These are phyloP conservation scores for Boletus tylopilopsis DNA, from an alignment of 768 basidiomycete genomes.

Conservation along the genomic window DNA sequence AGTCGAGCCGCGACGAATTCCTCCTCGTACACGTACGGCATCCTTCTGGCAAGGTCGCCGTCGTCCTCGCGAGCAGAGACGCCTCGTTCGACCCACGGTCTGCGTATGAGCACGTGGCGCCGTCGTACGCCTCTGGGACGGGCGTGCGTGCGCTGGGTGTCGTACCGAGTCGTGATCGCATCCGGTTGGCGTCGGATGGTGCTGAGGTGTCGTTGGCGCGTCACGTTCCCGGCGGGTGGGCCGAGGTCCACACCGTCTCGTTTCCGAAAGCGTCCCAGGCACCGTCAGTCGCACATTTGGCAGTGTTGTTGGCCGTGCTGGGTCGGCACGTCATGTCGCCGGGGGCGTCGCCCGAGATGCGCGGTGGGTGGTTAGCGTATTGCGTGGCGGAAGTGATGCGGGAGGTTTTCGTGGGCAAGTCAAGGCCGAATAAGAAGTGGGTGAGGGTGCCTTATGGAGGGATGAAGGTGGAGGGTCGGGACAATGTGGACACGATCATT, in stretches of 20 bases:
- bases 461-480: slow-evolving; percentile 3
- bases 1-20: background rate
- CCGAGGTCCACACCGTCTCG: background rate
- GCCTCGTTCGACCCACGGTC: background rate
- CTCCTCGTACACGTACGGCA: background rate
- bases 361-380: slow-evolving; percentile 13
- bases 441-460: slow-evolving; percentile 10
- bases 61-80: background rate
- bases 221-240: background rate
- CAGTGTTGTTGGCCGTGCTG: background rate
- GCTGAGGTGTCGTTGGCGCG: background rate
- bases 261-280: background rate
- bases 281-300: background rate
- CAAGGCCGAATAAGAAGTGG: slow-evolving; percentile 10
- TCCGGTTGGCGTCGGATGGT: background rate
- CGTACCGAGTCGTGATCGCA: background rate
- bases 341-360: background rate
- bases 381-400: slow-evolving; percentile 8
- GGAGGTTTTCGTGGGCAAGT: slow-evolving; percentile 10
- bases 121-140: background rate
- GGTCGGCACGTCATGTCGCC: background rate
- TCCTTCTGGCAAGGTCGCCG: background rate
- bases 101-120: background rate
- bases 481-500: slow-evolving; percentile 6
- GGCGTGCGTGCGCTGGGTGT: background rate